Conservation (phyloP, 306 rosid species). For the Hippophae tibetana region DNA sequence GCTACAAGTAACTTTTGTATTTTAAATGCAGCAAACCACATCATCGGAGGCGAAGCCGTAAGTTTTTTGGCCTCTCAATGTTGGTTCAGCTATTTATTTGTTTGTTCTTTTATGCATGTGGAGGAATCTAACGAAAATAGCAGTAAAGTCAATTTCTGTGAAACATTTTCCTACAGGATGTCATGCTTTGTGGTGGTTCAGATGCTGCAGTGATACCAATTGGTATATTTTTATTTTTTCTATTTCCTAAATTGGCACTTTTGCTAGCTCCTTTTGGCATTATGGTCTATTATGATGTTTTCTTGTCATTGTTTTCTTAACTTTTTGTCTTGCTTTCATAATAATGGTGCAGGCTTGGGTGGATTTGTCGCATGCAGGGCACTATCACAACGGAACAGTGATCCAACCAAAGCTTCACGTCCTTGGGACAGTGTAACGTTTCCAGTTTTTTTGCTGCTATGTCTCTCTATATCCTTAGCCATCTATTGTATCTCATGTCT, state of each 20-base stretch:
- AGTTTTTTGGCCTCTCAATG: constrained; percentile 26
- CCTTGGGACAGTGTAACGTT: constrained; percentile 89
- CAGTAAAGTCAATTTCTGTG: background rate
- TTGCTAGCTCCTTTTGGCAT: background rate
- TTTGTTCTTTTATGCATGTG: background rate
- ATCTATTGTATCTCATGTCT: no score
- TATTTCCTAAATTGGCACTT: constrained; percentile 6
- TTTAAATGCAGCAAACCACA: constrained; percentile 82
- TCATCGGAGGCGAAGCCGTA: constrained; percentile 94
- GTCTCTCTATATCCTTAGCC: constrained; percentile 11
- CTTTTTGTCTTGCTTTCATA: background rate
- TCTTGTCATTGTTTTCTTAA: background rate
- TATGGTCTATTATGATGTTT: background rate
- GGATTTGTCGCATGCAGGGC: constrained; percentile 94
- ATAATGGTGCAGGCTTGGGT: constrained; percentile 63
- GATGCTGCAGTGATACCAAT: constrained; percentile 81
- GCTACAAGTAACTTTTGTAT: constrained; percentile 93
- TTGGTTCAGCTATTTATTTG: constrained; percentile 9
- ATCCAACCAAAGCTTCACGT: constrained; percentile 89
- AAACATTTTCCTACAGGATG: constrained; percentile 38
- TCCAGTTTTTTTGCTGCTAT: constrained; percentile 3
- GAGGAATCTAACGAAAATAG: background rate
- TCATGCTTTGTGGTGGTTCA: constrained; percentile 94
- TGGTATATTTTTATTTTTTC: constrained; percentile 36
- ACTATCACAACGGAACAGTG: constrained; percentile 71